phyloP scores from a whole-genome alignment of 257 asterid genomes.

The Solanum tarapatanum region DNA sequence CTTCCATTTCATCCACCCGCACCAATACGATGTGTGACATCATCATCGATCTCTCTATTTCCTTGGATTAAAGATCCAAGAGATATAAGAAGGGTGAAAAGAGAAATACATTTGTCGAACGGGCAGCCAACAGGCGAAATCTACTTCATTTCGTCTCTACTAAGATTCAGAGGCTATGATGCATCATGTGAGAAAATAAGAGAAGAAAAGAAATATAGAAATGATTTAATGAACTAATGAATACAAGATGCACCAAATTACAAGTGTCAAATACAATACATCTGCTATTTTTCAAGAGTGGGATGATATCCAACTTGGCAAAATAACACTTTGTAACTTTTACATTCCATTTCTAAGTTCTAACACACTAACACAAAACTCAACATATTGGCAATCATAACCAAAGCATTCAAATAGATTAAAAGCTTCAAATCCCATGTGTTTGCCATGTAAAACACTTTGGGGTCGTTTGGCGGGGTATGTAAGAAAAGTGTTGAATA shows the following conservation, averaged over 20 bases:
- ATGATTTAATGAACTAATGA: background rate
- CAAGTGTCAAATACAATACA: background rate
- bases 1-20: background rate
- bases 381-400: background rate
- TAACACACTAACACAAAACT: background rate
- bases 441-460: background rate
- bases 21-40: background rate
- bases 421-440: background rate
- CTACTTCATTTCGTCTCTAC: background rate
- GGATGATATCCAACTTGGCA: background rate
- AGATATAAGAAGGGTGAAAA: background rate
- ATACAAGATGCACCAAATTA: background rate
- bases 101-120: background rate
- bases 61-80: background rate
- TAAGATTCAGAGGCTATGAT: background rate
- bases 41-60: background rate
- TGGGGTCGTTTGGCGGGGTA: background rate
- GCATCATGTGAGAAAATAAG: background rate
- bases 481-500: too few relatives aligned
- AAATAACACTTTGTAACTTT: background rate
- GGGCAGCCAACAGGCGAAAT: background rate
- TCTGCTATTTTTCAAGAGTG: background rate
- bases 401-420: background rate
- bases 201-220: background rate
- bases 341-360: background rate